phyloP scores from a whole-genome alignment of 23 red algal genomes.

The Agarophyton chilense region DNA sequence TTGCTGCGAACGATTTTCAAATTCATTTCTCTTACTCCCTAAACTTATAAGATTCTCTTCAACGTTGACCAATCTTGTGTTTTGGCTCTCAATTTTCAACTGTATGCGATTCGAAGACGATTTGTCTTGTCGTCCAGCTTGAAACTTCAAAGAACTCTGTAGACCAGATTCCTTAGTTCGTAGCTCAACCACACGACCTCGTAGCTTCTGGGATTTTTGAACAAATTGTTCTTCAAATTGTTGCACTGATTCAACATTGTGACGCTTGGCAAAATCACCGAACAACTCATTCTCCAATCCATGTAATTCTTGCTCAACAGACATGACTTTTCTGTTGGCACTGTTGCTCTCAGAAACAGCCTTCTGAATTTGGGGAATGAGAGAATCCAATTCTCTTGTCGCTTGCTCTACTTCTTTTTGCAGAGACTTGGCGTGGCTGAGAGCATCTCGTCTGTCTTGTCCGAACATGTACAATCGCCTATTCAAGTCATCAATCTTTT shows the following conservation, averaged over 20 bases:
- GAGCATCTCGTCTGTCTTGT: conserved; percentile 28
- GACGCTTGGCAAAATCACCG: conserved; percentile 69
- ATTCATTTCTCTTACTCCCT: conserved; percentile 51
- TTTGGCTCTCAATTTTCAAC: conserved; percentile 46
- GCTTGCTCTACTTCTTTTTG: conserved; percentile 29
- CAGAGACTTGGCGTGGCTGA: neutral
- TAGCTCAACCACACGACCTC: conserved; percentile 48
- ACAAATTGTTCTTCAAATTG: conserved; percentile 79
- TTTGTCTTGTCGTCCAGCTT: conserved; percentile 23
- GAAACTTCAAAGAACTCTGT: conserved; percentile 54
- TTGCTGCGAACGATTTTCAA: conserved; percentile 38
- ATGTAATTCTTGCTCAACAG: conserved; percentile 44
- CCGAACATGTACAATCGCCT: conserved; percentile 27
- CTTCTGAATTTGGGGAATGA: conserved; percentile 35
- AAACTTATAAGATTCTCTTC: conserved; percentile 47
- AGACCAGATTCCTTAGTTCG: conserved; percentile 50
- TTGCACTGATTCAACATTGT: conserved; percentile 56
- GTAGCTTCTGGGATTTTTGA: conserved; percentile 54
- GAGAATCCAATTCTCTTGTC: conserved; percentile 25
- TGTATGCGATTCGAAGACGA: conserved; percentile 11
- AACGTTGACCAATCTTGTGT: neutral
- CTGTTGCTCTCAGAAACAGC: neutral
- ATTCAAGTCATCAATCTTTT: conserved; percentile 55
- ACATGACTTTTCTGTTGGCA: conserved; percentile 22
- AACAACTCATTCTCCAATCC: conserved; percentile 74